Conservation (phyloP, 2,329 filamentous ascomycete species). For the Cryoendolithus antarcticus region DNA sequence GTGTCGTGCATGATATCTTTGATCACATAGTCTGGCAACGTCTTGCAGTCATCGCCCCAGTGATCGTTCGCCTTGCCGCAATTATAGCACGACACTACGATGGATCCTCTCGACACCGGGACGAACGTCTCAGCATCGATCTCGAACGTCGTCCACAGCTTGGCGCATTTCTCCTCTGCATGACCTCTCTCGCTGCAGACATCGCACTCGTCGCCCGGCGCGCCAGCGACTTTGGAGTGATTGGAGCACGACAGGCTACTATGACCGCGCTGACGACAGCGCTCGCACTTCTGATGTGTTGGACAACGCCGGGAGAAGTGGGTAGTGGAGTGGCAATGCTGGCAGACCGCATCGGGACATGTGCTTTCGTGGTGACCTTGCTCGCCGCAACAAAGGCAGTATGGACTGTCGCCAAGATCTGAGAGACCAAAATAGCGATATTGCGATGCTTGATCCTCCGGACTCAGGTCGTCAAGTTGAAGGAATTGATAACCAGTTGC, state of each 20-base stretch:
- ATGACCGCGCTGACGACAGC: conserved; percentile 12
- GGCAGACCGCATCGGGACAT: conserved; percentile 8
- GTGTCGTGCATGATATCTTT: conserved; percentile 4
- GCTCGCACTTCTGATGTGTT: conserved; percentile 8
- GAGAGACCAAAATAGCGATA: conserved; percentile 9
- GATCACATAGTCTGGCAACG: conserved; percentile 6
- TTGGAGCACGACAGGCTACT: conserved; percentile 3
- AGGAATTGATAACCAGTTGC: too few species aligned
- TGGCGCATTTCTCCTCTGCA: conserved; percentile 15
- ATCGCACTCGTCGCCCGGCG: conserved; percentile 9
- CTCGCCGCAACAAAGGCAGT: conserved; percentile 11
- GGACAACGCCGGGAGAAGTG: conserved; percentile 11
- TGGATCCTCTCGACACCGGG: conserved; percentile 3
- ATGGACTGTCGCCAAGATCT: conserved; percentile 5
- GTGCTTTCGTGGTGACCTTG: conserved; percentile 6
- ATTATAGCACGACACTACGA: conserved; percentile 11
- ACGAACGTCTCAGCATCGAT: neutral
- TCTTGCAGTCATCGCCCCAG: conserved; percentile 12
- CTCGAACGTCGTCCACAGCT: conserved; percentile 11
- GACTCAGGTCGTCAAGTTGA: too few species aligned
- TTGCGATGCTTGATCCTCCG: conserved; percentile 8
- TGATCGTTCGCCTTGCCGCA: conserved; percentile 8
- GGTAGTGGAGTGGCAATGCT: conserved; percentile 1
- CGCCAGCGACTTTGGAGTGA: conserved; percentile 2
- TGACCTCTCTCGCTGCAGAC: conserved; percentile 11